Evolutionary conservation across 2,329 filamentous ascomycete species (phyloP), one percentile per base, ranked within the genome.

Genomic region (Sarocladium oryzae): DNA sequence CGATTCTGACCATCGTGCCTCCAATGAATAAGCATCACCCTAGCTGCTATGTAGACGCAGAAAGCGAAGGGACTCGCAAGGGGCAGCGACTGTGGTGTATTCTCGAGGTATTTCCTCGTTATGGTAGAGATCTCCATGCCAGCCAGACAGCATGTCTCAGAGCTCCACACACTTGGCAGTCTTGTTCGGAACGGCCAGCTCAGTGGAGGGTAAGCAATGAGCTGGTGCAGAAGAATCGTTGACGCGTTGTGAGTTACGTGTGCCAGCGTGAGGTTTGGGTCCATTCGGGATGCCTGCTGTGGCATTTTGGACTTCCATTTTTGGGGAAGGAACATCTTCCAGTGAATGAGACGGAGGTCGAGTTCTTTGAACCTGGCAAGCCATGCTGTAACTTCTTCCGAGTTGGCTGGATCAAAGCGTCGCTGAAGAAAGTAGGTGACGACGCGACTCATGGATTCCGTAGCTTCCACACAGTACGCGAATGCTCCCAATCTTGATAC

Each of bases 201-300:
- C 58, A 59, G 18, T 5, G 55, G 52, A 0, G 69, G 69, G 53
- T 69, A 74, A 1, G 71, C 72, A 33, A 75, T 72, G 10, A 60
- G 60, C 51, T 75, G 71, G 53, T 75, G 72, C 1, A 75, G 61
- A 1, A 74, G 61, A 21, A 75, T 72, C 59, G 73, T 71, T 3
- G 70, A 69, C 1, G 70, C 66, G 49, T 74, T 74, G 53, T 75
- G 71, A 0, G 69, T 74, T 15, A 72, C 62, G 51, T 75, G 71
- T 0, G 71, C 71, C 4, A 74, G 56, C 0, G 72, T 74, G 18
- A 74, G 58, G 49, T 74, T 75, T 0, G 72, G 72, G 18, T 49
- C 51, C 45, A 23, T 46, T 2, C 33, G 24, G n/a, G 51, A 35
- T 24, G 32, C 45, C 33, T 41, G 33, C 50, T 51, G 62, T 51